A percentile compares a stretch with the other conserved stretches of the same genome.
Conservation (phyloP, 2,329 filamentous ascomycete species). For the Raffaelea ambrosiae region DNA sequence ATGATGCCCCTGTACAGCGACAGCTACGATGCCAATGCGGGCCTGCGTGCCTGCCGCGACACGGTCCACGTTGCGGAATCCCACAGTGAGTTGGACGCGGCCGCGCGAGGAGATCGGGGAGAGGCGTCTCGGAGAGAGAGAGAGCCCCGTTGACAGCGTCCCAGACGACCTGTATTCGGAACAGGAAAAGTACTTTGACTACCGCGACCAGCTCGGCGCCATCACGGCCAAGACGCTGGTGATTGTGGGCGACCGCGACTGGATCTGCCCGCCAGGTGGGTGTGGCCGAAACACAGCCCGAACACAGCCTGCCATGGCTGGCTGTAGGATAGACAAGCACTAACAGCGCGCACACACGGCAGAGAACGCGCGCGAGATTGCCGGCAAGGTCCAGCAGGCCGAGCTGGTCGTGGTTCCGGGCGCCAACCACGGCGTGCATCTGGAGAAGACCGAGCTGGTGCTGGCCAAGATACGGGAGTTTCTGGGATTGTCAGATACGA, state of each 20-base stretch:
- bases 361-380: constrained; percentile 24
- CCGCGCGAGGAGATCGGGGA: no score
- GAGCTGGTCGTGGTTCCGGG: constrained; percentile 19
- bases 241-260: constrained; percentile 27
- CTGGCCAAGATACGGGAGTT: constrained; percentile 15
- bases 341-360: neutral
- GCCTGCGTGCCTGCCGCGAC: constrained; percentile 19
- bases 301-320: no score
- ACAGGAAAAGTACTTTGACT: constrained; percentile 29
- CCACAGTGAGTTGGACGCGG: constrained; percentile 20
- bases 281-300: no score
- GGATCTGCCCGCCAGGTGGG: constrained; percentile 28
- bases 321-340: no score
- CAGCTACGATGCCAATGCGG: constrained; percentile 23
- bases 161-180: constrained; percentile 25
- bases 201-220: constrained; percentile 18
- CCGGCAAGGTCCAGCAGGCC: constrained; percentile 17
- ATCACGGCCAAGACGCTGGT: constrained; percentile 26
- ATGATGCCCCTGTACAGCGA: constrained; percentile 28
- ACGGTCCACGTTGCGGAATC: constrained; percentile 26
- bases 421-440: constrained; percentile 27
- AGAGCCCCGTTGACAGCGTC: no score
- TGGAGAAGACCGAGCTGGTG: constrained; percentile 23
- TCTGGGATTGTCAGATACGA: neutral
- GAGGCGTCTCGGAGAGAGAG: no score